Conservation (phyloP, 352 stramenopile genomes). For the Phytophthora pisi region DNA sequence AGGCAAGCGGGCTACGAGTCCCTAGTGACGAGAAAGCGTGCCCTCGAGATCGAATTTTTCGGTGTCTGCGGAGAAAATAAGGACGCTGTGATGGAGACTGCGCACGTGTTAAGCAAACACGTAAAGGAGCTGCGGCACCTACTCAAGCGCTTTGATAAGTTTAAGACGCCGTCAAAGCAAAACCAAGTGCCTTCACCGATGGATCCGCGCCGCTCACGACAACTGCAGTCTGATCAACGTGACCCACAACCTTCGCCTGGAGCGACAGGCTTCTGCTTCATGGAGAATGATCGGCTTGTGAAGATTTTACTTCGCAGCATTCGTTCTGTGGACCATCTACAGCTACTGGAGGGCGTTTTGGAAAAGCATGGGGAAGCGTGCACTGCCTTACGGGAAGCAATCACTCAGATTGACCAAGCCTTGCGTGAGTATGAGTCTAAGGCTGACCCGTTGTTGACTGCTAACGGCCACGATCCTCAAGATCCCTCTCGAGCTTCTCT, state of each 20-base stretch:
- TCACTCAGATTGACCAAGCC: conserved; percentile 42
- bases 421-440: conserved; percentile 37
- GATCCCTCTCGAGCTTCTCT: conserved; percentile 12
- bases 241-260: conserved; percentile 7
- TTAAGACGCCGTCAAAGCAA: conserved; percentile 37
- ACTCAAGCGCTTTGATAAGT: conserved; percentile 52
- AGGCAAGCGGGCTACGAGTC: conserved; percentile 20
- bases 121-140: conserved; percentile 37
- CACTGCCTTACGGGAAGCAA: conserved; percentile 34
- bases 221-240: conserved; percentile 9
- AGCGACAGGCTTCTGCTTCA: conserved; percentile 48
- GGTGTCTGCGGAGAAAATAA: conserved; percentile 27
- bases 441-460: conserved; percentile 17
- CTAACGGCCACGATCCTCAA: not conserved
- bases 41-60: conserved; percentile 17
- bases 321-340: conserved; percentile 55
- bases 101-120: conserved; percentile 15
- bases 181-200: not conserved
- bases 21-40: conserved; percentile 14
- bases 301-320: conserved; percentile 78
- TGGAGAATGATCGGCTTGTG: conserved; percentile 79
- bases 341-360: conserved; percentile 54
- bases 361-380: conserved; percentile 53
- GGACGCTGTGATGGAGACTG: conserved; percentile 16
- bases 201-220: not conserved